Percentiles rank a stretch among this genome's conserved stretches.
These are phyloP conservation scores for Farysia itapuensis DNA, from an alignment of 1,284 basidiomycete genomes.

Conservation along the genomic window DNA sequence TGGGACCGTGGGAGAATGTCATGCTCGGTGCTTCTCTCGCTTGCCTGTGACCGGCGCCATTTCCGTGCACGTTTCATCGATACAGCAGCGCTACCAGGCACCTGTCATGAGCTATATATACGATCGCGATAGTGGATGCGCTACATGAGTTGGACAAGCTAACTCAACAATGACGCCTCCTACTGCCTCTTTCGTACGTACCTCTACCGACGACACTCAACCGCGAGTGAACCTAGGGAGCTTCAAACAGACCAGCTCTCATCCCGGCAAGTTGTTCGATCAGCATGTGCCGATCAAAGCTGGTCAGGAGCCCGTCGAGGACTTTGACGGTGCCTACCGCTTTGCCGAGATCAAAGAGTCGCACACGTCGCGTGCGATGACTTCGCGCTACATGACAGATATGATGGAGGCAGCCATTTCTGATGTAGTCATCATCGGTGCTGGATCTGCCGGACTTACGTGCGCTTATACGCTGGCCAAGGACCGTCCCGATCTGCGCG, in stretches of 20 bases:
- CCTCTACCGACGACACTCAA: no score
- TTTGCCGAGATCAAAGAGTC: conserved; percentile 57
- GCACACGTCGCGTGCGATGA: conserved; percentile 56
- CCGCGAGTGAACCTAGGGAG: no score
- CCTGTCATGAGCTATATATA: no score
- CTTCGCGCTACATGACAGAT: conserved; percentile 47
- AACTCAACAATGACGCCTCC: conserved; percentile 38
- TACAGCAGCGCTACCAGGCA: no score
- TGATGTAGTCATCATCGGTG: conserved; percentile 78
- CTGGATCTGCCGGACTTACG: conserved; percentile 76
- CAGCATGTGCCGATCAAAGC: conserved; percentile 46
- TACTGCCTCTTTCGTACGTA: conserved; percentile 22
- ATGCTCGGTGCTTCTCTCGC: no score
- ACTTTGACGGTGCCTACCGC: conserved; percentile 50
- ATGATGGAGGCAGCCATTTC: conserved; percentile 65
- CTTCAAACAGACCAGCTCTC: no score
- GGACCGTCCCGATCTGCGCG: conserved; percentile 73
- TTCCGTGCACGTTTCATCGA: no score
- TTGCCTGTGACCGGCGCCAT: no score
- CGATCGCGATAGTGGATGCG: no score
- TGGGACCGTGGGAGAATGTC: no score
- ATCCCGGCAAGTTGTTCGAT: conserved; percentile 11
- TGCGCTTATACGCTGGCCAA: conserved; percentile 72
- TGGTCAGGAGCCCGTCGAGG: conserved; percentile 51
- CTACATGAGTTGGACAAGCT: no score